Percentiles rank a stretch among this genome's conserved stretches.
phyloP scores from a whole-genome alignment of 306 rosid genomes.

The Castanea mollissima region DNA sequence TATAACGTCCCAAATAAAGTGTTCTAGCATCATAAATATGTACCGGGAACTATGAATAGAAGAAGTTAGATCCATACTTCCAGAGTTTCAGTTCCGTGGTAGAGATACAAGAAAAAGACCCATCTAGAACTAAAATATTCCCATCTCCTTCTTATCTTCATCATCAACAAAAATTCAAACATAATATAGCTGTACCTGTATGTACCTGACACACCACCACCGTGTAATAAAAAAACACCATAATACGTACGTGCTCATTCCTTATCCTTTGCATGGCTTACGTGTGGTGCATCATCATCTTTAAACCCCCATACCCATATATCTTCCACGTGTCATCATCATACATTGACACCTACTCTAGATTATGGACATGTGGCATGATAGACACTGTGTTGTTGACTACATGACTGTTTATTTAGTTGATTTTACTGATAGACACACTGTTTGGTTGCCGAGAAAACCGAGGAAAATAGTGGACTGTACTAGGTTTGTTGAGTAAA shows the following conservation, averaged over 20 bases:
- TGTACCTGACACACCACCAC: background rate
- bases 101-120: too few species aligned
- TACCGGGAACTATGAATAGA: too few species aligned
- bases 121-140: too few species aligned
- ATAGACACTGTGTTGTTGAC: too few species aligned
- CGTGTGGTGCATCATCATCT: background rate
- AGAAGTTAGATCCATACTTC: too few species aligned
- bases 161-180: background rate
- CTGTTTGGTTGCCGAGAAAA: constrained; percentile 4
- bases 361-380: constrained; percentile 23
- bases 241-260: constrained; percentile 26
- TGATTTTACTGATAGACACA: constrained; percentile 16
- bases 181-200: background rate
- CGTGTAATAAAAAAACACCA: background rate
- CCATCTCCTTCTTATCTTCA: too few species aligned
- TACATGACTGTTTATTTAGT: background rate
- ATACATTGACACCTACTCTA: background rate
- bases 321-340: constrained; percentile 26
- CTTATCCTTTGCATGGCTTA: constrained; percentile 14
- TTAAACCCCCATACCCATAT: background rate
- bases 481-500: background rate
- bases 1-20: too few species aligned
- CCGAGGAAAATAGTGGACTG: background rate
- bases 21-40: too few species aligned
- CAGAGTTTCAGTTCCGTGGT: too few species aligned